Evolutionary conservation across 495 filamentous ascomycete genomes (phyloP).

Genomic region (Patellaria atrata): DNA sequence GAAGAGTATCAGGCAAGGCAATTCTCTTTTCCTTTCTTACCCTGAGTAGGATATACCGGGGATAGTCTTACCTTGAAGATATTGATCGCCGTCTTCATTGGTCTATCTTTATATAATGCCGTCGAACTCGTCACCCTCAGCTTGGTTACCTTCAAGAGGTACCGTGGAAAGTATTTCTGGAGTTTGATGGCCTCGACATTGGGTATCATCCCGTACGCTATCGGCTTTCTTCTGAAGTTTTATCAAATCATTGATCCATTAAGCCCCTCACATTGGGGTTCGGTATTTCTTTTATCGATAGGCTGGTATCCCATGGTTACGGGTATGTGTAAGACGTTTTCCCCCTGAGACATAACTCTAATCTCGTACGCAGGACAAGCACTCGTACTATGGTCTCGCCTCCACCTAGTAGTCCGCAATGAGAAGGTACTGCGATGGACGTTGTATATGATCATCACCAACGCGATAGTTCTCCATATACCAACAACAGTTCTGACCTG

Average conservation of each 20-base stretch:
- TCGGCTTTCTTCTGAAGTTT: constrained; percentile 49
- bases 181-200: constrained; percentile 28
- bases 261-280: constrained; percentile 22
- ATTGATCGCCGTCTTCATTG: constrained; percentile 21
- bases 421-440: constrained; percentile 36
- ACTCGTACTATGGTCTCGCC: constrained; percentile 52
- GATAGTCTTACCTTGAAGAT: constrained; percentile 8
- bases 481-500: constrained; percentile 44
- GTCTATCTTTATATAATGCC: constrained; percentile 32
- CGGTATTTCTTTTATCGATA: constrained; percentile 34
- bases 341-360: neutral
- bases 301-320: constrained; percentile 55
- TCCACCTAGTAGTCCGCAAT: constrained; percentile 44
- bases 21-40: neutral
- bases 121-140: constrained; percentile 30
- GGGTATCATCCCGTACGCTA: constrained; percentile 41
- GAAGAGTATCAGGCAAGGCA: neutral
- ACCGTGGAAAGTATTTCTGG: constrained; percentile 32
- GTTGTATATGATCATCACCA: constrained; percentile 43
- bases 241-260: constrained; percentile 30
- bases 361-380: constrained; percentile 29
- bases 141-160: constrained; percentile 28
- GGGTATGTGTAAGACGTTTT: constrained; percentile 23
- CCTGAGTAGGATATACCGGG: constrained; percentile 8
- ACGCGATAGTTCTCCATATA: constrained; percentile 40